A percentile compares a stretch with the other conserved stretches of the same genome.
Conservation (phyloP, 345 rosid species). For the Pugionium dolabratum region DNA sequence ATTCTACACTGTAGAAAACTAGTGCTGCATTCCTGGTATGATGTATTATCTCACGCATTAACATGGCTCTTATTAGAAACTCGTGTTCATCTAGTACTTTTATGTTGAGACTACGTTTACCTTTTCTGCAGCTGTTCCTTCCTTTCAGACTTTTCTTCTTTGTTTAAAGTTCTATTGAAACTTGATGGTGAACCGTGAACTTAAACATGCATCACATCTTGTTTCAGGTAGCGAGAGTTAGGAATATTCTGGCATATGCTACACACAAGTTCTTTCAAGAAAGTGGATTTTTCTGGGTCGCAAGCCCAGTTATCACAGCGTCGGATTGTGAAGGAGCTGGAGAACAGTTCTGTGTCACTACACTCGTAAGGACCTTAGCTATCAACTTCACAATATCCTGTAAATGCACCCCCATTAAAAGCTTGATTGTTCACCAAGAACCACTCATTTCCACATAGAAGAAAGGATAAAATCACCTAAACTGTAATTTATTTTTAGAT, state of each 20-base stretch:
- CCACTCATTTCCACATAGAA: constrained; percentile 1
- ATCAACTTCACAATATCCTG: constrained; percentile 3
- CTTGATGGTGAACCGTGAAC: background rate
- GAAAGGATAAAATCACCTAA: background rate
- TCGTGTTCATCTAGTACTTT: background rate
- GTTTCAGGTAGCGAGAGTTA: constrained; percentile 78
- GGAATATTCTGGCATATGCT: constrained; percentile 93
- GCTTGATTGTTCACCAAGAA: background rate
- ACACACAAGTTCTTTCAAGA: constrained; percentile 95
- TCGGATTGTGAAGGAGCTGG: constrained; percentile 99
- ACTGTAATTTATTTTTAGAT: constrained; percentile 49
- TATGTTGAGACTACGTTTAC: background rate
- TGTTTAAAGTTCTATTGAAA: background rate
- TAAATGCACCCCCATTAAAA: background rate
- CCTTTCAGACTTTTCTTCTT: too few species aligned
- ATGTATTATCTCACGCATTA: background rate
- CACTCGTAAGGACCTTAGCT: constrained; percentile 63
- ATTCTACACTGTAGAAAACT: background rate
- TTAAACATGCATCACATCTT: background rate
- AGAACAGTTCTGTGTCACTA: constrained; percentile 97
- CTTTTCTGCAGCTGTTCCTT: background rate
- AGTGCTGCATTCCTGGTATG: background rate
- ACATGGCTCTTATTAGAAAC: background rate
- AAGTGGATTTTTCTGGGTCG: constrained; percentile 92
- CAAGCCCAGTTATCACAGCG: constrained; percentile 94